Evolutionary conservation across 208 protist species (phyloP).

Genomic region (Leishmania lainsoni): DNA sequence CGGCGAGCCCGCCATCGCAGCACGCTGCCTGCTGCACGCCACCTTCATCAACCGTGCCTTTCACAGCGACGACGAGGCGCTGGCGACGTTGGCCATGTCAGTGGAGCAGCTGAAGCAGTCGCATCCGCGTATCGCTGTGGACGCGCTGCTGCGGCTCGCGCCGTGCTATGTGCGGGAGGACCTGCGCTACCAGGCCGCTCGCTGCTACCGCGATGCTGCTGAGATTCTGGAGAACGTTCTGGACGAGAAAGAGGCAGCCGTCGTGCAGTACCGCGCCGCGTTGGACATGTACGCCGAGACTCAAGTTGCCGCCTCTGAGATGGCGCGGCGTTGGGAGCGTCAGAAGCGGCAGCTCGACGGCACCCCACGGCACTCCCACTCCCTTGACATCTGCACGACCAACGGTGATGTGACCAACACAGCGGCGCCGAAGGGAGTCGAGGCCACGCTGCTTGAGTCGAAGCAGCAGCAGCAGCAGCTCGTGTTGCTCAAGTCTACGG

Average conservation of each 20-base stretch:
- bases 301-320: neutral
- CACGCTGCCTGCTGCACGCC: slow-evolving; percentile 63
- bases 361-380: neutral
- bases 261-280: slow-evolving; percentile 55
- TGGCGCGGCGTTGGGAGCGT: slow-evolving; percentile 16
- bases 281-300: slow-evolving; percentile 52
- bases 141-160: slow-evolving; percentile 51
- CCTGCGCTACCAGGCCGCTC: slow-evolving; percentile 62
- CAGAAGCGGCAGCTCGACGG: neutral
- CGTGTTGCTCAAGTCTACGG: neutral
- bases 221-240: slow-evolving; percentile 55
- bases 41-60: slow-evolving; percentile 75
- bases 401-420: neutral
- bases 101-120: slow-evolving; percentile 60
- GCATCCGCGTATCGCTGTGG: slow-evolving; percentile 58
- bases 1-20: slow-evolving; percentile 46
- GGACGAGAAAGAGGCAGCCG: slow-evolving; percentile 38
- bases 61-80: slow-evolving; percentile 55
- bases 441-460: neutral
- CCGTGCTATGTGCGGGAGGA: slow-evolving; percentile 36
- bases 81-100: slow-evolving; percentile 42
- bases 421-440: neutral
- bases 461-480: neutral
- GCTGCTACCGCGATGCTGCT: slow-evolving; percentile 68
- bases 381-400: neutral